Evolutionary conservation across 352 stramenopile species (phyloP).

Genomic region (Nothophytophthora sp.): DNA sequence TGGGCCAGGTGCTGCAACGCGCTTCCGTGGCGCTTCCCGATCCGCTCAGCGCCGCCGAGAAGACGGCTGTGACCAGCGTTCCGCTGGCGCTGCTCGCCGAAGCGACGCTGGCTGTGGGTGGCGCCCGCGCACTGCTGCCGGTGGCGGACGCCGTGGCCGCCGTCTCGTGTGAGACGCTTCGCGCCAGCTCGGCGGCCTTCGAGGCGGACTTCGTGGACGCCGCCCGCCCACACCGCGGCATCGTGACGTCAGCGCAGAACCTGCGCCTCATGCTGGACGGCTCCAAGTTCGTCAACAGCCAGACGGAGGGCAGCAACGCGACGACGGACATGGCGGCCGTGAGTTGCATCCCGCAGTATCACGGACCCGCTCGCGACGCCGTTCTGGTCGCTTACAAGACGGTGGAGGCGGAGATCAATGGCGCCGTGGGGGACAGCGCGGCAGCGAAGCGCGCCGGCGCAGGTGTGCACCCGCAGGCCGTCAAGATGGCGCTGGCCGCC

Average conservation of each 20-base stretch:
- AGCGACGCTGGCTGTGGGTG: conserved; percentile 53
- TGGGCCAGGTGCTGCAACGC: too few species aligned
- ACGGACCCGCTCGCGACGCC: conserved; percentile 74
- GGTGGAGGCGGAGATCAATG: conserved; percentile 79
- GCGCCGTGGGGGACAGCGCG: conserved; percentile 16
- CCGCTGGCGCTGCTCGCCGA: conserved; percentile 55
- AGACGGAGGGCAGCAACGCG: conserved; percentile 41
- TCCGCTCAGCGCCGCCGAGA: conserved; percentile 39
- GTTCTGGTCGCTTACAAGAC: conserved; percentile 67
- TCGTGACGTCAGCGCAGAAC: conserved; percentile 82
- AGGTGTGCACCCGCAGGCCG: conserved; percentile 58
- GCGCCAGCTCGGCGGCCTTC: conserved; percentile 70
- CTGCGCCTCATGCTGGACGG: conserved; percentile 88
- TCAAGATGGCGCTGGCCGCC: conserved; percentile 60
- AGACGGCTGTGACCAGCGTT: conserved; percentile 32
- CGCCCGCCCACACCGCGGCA: conserved; percentile 82
- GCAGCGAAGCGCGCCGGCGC: conserved; percentile 31
- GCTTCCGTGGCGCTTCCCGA: conserved; percentile 37
- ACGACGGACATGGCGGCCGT: conserved; percentile 40
- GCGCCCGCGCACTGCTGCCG: conserved; percentile 62
- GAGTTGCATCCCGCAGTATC: conserved; percentile 80
- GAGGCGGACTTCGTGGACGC: conserved; percentile 84
- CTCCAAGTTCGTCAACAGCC: conserved; percentile 81
- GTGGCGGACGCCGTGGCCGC: conserved; percentile 77
- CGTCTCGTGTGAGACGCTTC: conserved; percentile 80